Evolutionary conservation across 1,284 basidiomycete species (phyloP).

Genomic region (Pseudozyma thailandica): DNA sequence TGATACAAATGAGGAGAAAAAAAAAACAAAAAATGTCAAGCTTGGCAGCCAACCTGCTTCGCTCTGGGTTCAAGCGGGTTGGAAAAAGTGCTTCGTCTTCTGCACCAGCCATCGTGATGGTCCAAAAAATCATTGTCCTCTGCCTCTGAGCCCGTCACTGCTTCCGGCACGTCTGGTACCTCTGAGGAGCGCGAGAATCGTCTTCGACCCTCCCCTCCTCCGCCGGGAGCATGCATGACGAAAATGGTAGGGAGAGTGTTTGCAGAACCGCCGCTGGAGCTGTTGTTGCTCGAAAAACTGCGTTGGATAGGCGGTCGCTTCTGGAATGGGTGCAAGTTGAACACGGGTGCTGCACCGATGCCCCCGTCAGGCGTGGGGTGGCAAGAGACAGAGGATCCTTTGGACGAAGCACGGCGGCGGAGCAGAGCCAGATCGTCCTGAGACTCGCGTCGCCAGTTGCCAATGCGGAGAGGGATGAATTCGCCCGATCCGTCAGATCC

Average conservation of each 20-base stretch:
- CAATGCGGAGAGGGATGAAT: conserved; percentile 23
- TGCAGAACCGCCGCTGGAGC: neutral
- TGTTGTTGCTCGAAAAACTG: conserved; percentile 7
- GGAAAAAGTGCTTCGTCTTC: conserved; percentile 23
- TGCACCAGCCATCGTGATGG: conserved; percentile 19
- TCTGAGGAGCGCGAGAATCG: conserved; percentile 6
- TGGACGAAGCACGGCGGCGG: conserved; percentile 2
- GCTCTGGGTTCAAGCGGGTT: neutral
- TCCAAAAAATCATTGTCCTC: conserved; percentile 1
- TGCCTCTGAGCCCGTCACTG: conserved; percentile 10
- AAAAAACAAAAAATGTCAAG: too few relatives aligned
- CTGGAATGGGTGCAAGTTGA: conserved; percentile 24
- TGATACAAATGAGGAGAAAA: too few relatives aligned
- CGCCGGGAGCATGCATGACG: neutral
- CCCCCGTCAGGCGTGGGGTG: neutral
- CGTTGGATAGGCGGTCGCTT: neutral
- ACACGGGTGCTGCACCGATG: conserved; percentile 1
- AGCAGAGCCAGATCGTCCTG: conserved; percentile 31
- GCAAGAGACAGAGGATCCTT: neutral
- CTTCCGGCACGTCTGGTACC: conserved; percentile 24
- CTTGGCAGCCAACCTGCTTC: too few relatives aligned
- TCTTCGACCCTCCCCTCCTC: neutral
- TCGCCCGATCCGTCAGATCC: conserved; percentile 17
- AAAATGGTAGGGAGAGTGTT: neutral
- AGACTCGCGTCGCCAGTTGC: conserved; percentile 17